Evolutionary conservation across 202 grass and related monocot species (phyloP).

Genomic region (Digitaria exilis): DNA sequence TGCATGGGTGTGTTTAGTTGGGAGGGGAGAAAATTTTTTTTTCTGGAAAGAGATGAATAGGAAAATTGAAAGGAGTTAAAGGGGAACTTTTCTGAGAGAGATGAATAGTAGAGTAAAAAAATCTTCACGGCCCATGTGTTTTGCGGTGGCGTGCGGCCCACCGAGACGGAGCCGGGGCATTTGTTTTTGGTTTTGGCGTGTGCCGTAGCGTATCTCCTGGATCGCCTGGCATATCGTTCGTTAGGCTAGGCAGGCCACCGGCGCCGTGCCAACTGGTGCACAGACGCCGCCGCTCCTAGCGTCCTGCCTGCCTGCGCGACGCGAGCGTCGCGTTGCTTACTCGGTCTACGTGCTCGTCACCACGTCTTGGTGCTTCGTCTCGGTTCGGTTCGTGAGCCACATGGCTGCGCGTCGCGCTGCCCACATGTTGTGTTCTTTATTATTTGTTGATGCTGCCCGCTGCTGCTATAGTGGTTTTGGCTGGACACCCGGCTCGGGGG

Average conservation of each 20-base stretch:
- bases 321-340: neutral
- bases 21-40: no score
- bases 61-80: no score
- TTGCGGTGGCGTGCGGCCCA: neutral
- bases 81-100: no score
- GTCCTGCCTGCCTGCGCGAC: no score
- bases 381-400: neutral
- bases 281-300: no score
- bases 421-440: neutral
- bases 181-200: neutral
- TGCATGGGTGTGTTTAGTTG: no score
- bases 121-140: no score
- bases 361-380: neutral
- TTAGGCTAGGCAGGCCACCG: neutral
- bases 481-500: constrained; percentile 8
- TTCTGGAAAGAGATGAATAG: no score
- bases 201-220: constrained; percentile 22
- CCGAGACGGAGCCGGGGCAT: constrained; percentile 1
- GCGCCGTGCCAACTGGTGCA: constrained; percentile 3
- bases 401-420: constrained; percentile 4
- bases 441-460: neutral
- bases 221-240: neutral
- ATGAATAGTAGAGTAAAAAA: no score
- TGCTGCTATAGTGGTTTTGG: neutral
- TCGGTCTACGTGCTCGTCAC: neutral